These are phyloP conservation scores for Amanita rubescens DNA, from an alignment of 768 basidiomycete species.

Conservation along the genomic window DNA sequence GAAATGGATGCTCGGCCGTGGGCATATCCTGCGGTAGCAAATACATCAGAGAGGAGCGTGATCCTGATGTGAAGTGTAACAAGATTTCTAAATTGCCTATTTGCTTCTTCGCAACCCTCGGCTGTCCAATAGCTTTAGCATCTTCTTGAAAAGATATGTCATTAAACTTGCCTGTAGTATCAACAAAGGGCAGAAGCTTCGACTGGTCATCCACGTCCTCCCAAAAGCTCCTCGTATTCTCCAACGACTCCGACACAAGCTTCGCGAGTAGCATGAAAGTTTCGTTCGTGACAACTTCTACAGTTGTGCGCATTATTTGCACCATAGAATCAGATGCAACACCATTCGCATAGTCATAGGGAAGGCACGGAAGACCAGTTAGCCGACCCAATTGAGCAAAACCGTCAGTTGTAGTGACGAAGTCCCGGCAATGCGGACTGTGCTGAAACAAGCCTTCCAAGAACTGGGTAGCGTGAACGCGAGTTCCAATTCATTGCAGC, in stretches of 20 bases:
- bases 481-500: neutral
- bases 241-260: slow-evolving; percentile 63
- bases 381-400: slow-evolving; percentile 69
- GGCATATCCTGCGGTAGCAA: slow-evolving; percentile 73
- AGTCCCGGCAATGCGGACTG: slow-evolving; percentile 82
- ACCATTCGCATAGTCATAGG: slow-evolving; percentile 82
- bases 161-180: slow-evolving; percentile 34
- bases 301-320: slow-evolving; percentile 83
- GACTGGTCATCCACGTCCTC: slow-evolving; percentile 42
- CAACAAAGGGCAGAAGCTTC: slow-evolving; percentile 58
- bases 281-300: slow-evolving; percentile 75
- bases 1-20: slow-evolving; percentile 72
- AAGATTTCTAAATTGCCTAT: slow-evolving; percentile 62
- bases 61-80: slow-evolving; percentile 73
- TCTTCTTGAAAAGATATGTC: neutral
- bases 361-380: slow-evolving; percentile 78
- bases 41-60: slow-evolving; percentile 81
- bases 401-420: slow-evolving; percentile 68
- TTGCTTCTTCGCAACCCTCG: slow-evolving; percentile 42
- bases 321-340: slow-evolving; percentile 83
- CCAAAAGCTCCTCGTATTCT: slow-evolving; percentile 71
- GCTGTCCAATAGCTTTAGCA: slow-evolving; percentile 22
- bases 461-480: slow-evolving; percentile 44
- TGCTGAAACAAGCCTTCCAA: slow-evolving; percentile 94
- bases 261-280: slow-evolving; percentile 64